Percentiles rank a stretch among this genome's conserved stretches.
These are phyloP conservation scores for Termitomyces sp. DNA, from an alignment of 768 basidiomycete genomes.

Conservation along the genomic window DNA sequence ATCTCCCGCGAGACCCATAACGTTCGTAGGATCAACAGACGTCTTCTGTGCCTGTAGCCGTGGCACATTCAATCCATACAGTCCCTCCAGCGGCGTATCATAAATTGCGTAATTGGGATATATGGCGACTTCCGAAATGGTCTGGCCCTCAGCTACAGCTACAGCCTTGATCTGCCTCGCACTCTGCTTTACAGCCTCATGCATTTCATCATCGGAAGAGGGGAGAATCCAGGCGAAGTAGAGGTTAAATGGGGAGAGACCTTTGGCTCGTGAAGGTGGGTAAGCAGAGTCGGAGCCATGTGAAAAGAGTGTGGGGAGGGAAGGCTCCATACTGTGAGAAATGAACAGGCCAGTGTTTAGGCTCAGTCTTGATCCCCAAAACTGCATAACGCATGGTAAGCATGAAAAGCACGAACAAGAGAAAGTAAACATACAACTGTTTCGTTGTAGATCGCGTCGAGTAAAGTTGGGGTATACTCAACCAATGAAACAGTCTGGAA, in stretches of 20 bases:
- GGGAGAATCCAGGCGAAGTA: constrained; percentile 40
- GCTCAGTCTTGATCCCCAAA: constrained; percentile 36
- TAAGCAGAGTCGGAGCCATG: constrained; percentile 42
- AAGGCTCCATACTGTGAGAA: constrained; percentile 50
- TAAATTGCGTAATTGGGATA: constrained; percentile 62
- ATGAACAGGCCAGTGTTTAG: constrained; percentile 27
- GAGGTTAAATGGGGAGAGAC: constrained; percentile 44
- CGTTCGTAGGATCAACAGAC: constrained; percentile 48
- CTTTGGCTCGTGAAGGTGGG: constrained; percentile 35
- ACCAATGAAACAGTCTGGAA: constrained; percentile 42
- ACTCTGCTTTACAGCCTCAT: constrained; percentile 34
- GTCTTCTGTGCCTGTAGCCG: constrained; percentile 36
- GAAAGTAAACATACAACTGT: constrained; percentile 26
- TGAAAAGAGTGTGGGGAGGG: constrained; percentile 37
- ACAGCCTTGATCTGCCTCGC: constrained; percentile 35
- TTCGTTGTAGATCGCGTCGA: constrained; percentile 42
- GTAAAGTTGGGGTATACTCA: constrained; percentile 28
- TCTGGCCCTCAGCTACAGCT: constrained; percentile 36
- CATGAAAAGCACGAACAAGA: not conserved
- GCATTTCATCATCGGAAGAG: constrained; percentile 34
- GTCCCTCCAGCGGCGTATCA: constrained; percentile 42
- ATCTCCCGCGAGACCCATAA: constrained; percentile 69
- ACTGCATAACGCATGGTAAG: constrained; percentile 24
- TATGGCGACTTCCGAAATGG: constrained; percentile 28
- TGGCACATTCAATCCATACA: constrained; percentile 50